Conservation (phyloP, 768 basidiomycete genomes). For the Suillus americanus region DNA sequence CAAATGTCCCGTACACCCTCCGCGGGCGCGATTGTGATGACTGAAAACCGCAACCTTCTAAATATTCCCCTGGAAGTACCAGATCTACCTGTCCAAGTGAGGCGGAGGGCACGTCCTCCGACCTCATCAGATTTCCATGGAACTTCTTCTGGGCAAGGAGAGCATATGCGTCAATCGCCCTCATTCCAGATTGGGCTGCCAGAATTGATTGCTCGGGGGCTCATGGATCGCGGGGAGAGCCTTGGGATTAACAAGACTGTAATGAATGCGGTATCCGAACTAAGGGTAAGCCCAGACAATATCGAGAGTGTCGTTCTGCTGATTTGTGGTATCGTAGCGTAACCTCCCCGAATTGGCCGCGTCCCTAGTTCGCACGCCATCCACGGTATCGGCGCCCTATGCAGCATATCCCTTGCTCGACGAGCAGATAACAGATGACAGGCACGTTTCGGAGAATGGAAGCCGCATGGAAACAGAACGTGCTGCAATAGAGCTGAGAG, state of each 20-base stretch:
- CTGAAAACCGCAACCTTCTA: conserved; percentile 81
- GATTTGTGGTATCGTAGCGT: conserved; percentile 44
- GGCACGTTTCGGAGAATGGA: conserved; percentile 68
- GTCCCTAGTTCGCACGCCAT: conserved; percentile 57
- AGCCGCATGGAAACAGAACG: conserved; percentile 70
- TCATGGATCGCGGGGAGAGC: conserved; percentile 75
- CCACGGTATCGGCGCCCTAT: conserved; percentile 35
- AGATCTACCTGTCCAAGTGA: conserved; percentile 38
- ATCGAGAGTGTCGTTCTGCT: conserved; percentile 1
- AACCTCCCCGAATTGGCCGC: conserved; percentile 85
- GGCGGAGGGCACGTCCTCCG: conserved; percentile 35
- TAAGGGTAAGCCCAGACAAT: conserved; percentile 51
- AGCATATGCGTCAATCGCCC: conserved; percentile 41
- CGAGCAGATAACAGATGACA: conserved; percentile 56
- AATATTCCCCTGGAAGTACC: conserved; percentile 71
- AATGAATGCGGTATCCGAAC: conserved; percentile 76
- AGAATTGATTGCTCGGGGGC: conserved; percentile 69
- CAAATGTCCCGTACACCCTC: conserved; percentile 72
- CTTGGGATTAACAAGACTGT: conserved; percentile 84
- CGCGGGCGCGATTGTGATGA: conserved; percentile 72
- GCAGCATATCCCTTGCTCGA: conserved; percentile 63
- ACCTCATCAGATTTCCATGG: conserved; percentile 19
- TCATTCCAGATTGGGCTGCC: conserved; percentile 55
- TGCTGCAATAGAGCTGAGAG: conserved; percentile 53
- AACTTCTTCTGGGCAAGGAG: conserved; percentile 17